These are phyloP conservation scores for Thalassiosira exigua DNA, from an alignment of 352 stramenopile species.

Conservation along the genomic window DNA sequence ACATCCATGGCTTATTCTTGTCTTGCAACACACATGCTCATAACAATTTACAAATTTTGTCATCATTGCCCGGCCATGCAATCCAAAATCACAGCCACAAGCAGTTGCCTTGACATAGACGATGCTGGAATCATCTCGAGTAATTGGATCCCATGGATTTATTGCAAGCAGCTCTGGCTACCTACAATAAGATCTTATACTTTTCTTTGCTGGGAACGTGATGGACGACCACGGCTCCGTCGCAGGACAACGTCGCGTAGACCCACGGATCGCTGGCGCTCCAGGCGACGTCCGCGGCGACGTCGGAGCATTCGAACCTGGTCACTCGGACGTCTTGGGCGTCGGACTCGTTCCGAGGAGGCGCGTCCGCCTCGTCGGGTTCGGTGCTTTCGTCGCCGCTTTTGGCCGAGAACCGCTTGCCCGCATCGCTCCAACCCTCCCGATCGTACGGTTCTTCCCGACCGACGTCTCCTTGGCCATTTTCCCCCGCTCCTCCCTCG, in stretches of 20 bases:
- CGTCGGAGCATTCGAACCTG: slow-evolving; percentile 93
- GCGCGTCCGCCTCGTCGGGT: slow-evolving; percentile 16
- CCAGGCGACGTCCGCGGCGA: slow-evolving; percentile 93
- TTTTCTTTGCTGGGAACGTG: slow-evolving; percentile 98
- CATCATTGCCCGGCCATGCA: too few relatives aligned
- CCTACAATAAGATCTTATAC: slow-evolving; percentile 98
- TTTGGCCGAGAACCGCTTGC: slow-evolving; percentile 66
- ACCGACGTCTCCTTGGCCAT: background rate
- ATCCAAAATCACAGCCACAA: too few relatives aligned
- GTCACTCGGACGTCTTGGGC: slow-evolving; percentile 78
- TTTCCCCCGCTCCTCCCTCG: background rate
- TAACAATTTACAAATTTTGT: too few relatives aligned
- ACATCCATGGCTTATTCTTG: too few relatives aligned
- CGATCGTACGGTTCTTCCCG: too few relatives aligned
- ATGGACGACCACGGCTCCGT: slow-evolving; percentile 94
- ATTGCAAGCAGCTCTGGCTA: background rate
- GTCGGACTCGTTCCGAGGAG: slow-evolving; percentile 27
- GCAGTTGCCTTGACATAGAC: too few relatives aligned
- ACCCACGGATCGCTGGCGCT: slow-evolving; percentile 94
- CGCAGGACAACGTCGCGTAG: slow-evolving; percentile 94
- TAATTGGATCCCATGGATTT: background rate
- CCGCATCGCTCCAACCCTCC: slow-evolving; percentile 13
- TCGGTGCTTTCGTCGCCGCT: slow-evolving; percentile 12
- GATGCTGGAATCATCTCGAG: too few relatives aligned
- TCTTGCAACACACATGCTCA: too few relatives aligned